Percentiles rank a stretch among this genome's conserved stretches.
Evolutionary conservation across 163 green algal species (phyloP).

Genomic region (Chlorella variabilis): DNA sequence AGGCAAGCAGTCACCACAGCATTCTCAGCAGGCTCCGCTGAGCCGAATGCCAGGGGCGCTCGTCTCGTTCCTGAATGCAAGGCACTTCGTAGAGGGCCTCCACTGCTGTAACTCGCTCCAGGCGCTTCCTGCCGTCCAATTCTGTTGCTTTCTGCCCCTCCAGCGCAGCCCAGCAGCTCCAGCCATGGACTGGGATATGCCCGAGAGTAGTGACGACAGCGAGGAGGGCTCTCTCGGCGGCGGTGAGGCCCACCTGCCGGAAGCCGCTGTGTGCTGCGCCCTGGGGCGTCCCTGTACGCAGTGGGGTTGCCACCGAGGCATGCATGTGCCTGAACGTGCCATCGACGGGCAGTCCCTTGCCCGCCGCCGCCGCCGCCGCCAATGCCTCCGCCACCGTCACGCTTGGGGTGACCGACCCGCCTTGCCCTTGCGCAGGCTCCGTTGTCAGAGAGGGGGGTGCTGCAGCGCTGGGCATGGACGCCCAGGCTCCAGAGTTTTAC

Average conservation of each 20-base stretch:
- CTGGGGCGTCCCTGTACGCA: too few species aligned
- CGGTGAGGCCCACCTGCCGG: background rate
- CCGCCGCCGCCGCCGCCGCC: too few species aligned
- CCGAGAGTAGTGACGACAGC: background rate
- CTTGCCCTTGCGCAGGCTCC: conserved; percentile 5
- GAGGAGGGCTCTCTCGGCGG: background rate
- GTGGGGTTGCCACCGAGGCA: background rate
- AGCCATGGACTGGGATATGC: background rate
- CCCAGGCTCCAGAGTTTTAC: conserved; percentile 47
- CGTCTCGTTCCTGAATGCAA: background rate
- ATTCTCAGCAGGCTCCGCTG: too few species aligned
- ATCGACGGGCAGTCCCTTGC: too few species aligned
- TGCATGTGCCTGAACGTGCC: background rate
- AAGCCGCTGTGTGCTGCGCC: too few species aligned
- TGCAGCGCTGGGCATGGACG: conserved; percentile 29
- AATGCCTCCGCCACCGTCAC: background rate
- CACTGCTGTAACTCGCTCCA: too few species aligned
- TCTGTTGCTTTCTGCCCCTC: too few species aligned
- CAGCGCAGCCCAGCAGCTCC: too few species aligned
- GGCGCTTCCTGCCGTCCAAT: too few species aligned
- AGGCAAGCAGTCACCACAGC: background rate
- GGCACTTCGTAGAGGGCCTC: too few species aligned
- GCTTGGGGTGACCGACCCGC: too few species aligned
- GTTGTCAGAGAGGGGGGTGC: background rate
- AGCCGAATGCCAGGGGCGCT: too few species aligned